Percentiles rank a stretch among this genome's conserved stretches.
phyloP scores from a whole-genome alignment of 1,284 basidiomycete species.

The Coniferiporia weirii region DNA sequence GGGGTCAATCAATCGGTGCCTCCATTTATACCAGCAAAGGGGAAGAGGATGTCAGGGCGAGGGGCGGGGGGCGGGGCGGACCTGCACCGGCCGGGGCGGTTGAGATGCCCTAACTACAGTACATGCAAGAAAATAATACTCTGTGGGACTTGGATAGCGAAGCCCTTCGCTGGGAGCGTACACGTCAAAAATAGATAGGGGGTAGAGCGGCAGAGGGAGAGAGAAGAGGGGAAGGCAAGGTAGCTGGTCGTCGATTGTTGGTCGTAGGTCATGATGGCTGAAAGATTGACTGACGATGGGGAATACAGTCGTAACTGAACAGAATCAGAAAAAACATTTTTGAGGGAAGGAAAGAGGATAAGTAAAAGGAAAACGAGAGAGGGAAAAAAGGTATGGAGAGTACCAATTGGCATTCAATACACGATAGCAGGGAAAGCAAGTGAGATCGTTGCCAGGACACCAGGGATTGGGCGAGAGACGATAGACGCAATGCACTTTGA shows the following conservation, averaged over 20 bases:
- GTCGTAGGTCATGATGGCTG: background rate
- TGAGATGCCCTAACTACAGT: too few relatives aligned
- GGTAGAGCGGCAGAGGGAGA: constrained; percentile 14
- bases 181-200: constrained; percentile 18
- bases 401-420: background rate
- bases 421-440: background rate
- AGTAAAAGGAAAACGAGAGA: constrained; percentile 16
- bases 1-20: too few relatives aligned
- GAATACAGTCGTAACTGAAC: constrained; percentile 1
- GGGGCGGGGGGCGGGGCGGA: too few relatives aligned
- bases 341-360: constrained; percentile 9
- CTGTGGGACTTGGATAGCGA: constrained; percentile 39
- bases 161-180: constrained; percentile 39
- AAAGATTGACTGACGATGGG: too few relatives aligned
- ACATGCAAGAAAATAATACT: background rate
- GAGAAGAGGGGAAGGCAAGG: constrained; percentile 2
- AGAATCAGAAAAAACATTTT: background rate
- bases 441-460: background rate
- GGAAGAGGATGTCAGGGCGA: too few relatives aligned
- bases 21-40: too few relatives aligned
- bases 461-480: background rate
- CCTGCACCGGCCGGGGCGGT: too few relatives aligned
- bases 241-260: constrained; percentile 19
- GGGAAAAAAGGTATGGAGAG: background rate
- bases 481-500: background rate